Base-by-base conservation (phyloP, 2,329 filamentous ascomycete genomes). In the Juglanconis sp. region DNA sequence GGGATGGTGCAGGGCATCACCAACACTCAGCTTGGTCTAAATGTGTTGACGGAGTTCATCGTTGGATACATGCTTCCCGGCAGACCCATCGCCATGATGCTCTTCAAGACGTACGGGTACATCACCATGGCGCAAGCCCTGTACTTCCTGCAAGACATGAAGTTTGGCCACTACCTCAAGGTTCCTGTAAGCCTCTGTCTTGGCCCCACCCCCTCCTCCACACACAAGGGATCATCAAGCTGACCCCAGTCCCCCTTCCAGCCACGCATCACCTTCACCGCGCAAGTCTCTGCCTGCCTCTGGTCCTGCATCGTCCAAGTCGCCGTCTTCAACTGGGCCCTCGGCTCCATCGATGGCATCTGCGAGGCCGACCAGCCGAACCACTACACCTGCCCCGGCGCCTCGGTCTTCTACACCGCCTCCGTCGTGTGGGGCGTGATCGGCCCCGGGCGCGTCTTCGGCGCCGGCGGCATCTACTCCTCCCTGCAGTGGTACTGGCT, bases 11-110 rank as follows among this genome's bases (percentile, higher is more conserved):
- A 69, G 53, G 71, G 69, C n/a, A 68, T 70, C 32, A 68, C 70
- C 17, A 71, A 70, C 59, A 68, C 68, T n/a, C 66, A 68, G 50
- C 56, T 81, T 7, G 78, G 77, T 4, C 68, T 82, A 9, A 82
- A 83, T 58, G 79, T 83, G 35, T 70, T 82, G 51, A 79, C 78
- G 1, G 79, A 81, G 64, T 81, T 81, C 63, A 74, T 84, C 35
- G 71, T 79, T 32, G 81, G 81, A 3, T 83, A 82, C 65, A 80
- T 82, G 70, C 77, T 79, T 47, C 80, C 79, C 0, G 81, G 81
- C 7, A 70, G 71, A 5, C 80, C 81, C 1, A 73, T 83, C 57
- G 80, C 78, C 3, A 77, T 82, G 71, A 83, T 83, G 79, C 68
- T 82, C 44, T 82, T 82, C 73, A 82, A 81, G 67, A 79, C 76